Conservation (phyloP, 805 yeast species). For the Kodamaea sagamina region DNA sequence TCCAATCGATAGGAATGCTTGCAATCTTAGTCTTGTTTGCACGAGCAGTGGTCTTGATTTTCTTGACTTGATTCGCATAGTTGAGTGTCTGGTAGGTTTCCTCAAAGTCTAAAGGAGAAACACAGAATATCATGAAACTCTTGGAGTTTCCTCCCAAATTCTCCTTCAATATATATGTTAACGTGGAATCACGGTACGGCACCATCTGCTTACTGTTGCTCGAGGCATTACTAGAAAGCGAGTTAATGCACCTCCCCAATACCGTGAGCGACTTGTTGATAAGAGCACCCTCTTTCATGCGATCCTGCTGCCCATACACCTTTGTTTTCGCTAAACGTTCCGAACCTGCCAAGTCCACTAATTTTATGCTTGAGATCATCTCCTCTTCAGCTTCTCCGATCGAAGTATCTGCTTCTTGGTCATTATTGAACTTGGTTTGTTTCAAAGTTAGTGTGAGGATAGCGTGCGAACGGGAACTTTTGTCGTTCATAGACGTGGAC, state of each 20-base stretch:
- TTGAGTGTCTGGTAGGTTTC: constrained; percentile 75
- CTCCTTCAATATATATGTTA: constrained; percentile 76
- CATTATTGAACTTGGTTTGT: constrained; percentile 63
- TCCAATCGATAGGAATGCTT: constrained; percentile 35
- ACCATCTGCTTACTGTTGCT: constrained; percentile 33
- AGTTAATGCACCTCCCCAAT: constrained; percentile 65
- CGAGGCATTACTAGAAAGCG: constrained; percentile 45
- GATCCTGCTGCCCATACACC: constrained; percentile 51
- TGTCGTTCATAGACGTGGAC: constrained; percentile 68
- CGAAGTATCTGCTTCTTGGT: constrained; percentile 22
- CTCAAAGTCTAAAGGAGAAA: constrained; percentile 77
- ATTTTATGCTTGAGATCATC: constrained; percentile 59
- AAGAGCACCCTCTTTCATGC: constrained; percentile 73
- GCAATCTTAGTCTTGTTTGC: constrained; percentile 35
- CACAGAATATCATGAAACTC: constrained; percentile 84
- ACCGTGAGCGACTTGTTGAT: constrained; percentile 80
- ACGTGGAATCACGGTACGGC: constrained; percentile 73
- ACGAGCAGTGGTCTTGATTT: constrained; percentile 62
- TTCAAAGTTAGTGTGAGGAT: constrained; percentile 63
- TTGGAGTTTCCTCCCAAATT: constrained; percentile 84
- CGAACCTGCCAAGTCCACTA: constrained; percentile 84
- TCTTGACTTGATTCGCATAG: constrained; percentile 76
- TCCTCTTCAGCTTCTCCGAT: constrained; percentile 46
- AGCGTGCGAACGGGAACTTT: constrained; percentile 80
- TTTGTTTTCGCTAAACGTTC: constrained; percentile 69